phyloP scores from a whole-genome alignment of 164 flowering plant genomes.

The Tetracentron sinense region DNA sequence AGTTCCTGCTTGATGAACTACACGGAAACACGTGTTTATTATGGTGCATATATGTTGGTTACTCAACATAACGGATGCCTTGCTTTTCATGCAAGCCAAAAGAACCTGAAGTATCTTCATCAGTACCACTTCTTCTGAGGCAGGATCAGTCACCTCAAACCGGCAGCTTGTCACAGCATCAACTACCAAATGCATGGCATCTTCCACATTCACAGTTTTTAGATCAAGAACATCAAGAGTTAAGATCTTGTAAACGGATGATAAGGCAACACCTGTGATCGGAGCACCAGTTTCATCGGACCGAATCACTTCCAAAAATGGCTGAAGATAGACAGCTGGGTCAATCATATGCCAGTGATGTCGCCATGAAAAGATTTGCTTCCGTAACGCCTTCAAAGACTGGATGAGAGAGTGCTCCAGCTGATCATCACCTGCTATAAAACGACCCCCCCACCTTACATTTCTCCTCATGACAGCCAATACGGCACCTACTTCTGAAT shows the following conservation, averaged over 20 bases:
- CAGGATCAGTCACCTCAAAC: conserved; percentile 21
- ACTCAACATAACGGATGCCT: conserved; percentile 15
- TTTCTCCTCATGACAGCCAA: conserved; percentile 21
- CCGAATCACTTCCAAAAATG: conserved; percentile 20
- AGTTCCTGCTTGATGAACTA: conserved; percentile 22
- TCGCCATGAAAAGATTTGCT: conserved; percentile 19
- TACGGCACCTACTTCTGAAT: conserved; percentile 14
- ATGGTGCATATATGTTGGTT: conserved; percentile 24
- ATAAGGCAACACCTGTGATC: conserved; percentile 19
- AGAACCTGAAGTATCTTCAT: conserved; percentile 26
- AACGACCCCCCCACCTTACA: conserved; percentile 21
- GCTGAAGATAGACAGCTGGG: conserved; percentile 18
- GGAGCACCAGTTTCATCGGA: conserved; percentile 23
- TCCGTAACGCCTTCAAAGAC: conserved; percentile 16
- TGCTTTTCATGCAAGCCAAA: conserved; percentile 21
- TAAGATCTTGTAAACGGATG: conserved; percentile 17
- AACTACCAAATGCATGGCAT: conserved; percentile 19
- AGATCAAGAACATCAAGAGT: conserved; percentile 16
- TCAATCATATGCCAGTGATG: conserved; percentile 15
- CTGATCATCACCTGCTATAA: conserved; percentile 19
- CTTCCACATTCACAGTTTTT: conserved; percentile 11
- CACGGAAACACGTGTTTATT: conserved; percentile 17
- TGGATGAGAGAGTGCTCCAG: conserved; percentile 21
- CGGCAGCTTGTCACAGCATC: conserved; percentile 21
- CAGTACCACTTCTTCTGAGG: conserved; percentile 21